These are phyloP conservation scores for Ensete glaucum DNA, from an alignment of 176 grass and related monocot genomes.

Conservation along the genomic window DNA sequence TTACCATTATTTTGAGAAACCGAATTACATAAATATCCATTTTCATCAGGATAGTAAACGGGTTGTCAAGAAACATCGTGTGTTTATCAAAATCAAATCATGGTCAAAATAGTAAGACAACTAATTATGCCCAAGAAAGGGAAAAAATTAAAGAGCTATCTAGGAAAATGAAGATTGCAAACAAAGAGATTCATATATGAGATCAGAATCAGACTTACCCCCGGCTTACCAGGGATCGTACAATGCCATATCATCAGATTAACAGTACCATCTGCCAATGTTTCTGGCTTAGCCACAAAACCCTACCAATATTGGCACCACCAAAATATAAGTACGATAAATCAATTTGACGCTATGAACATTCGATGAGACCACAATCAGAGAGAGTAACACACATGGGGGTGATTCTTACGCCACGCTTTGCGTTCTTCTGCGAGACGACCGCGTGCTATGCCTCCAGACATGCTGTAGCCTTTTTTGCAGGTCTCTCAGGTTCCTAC, in stretches of 20 bases:
- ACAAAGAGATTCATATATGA: background rate
- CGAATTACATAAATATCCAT: background rate
- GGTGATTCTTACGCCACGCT: conserved; percentile 93
- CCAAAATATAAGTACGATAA: background rate
- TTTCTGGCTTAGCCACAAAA: conserved; percentile 90
- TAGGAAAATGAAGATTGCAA: background rate
- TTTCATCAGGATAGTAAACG: background rate
- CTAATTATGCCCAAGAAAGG: background rate
- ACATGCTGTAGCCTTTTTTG: conserved; percentile 27
- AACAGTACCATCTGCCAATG: conserved; percentile 54
- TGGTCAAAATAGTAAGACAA: background rate
- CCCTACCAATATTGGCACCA: conserved; percentile 31
- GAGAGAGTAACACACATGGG: conserved; percentile 42
- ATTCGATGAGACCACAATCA: background rate
- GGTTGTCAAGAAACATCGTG: background rate
- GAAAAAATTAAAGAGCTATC: background rate
- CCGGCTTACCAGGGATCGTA: conserved; percentile 90
- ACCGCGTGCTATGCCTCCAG: conserved; percentile 72
- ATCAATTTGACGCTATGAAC: background rate
- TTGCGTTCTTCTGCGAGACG: conserved; percentile 95
- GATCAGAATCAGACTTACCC: conserved; percentile 37
- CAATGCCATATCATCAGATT: conserved; percentile 94
- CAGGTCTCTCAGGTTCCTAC: background rate
- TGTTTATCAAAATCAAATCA: background rate
- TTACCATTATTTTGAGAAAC: background rate